Evolutionary conservation across 768 basidiomycete species (phyloP), one percentile per base, ranked within the genome.

Genomic region (Russula foetens): DNA sequence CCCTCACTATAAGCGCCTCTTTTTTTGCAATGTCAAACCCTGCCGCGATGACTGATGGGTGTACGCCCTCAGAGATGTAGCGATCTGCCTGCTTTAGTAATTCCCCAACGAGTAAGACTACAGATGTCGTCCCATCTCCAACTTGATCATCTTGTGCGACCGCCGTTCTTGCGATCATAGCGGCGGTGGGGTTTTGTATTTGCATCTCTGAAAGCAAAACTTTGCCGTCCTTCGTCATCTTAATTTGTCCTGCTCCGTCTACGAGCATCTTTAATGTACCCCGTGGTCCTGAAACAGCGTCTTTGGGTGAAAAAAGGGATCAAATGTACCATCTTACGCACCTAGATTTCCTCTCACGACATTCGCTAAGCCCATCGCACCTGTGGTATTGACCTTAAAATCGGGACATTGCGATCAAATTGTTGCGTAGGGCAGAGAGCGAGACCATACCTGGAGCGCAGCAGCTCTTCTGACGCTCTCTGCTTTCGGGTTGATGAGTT

Each of bases 191-290:
- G 73, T 99, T 98, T 75, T 92, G 90, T 68, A 99, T 99, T 77
- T 98, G 97, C 97, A 99, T 99, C 77, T 99, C 97, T 44, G 94
- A 96, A 60, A 99, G 80, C 58, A 99, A 76, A 44, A 98, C 96
- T 77, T 99, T 99, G 64, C 97, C 97, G 70, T 98, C 97, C 79
- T 98, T 99, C 65, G 97, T 98, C 91, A 99, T 95, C 82, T 98
- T 99, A 74, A 99, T 95, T 76, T 94, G 91, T 11, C 97, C 97
- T 15, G 95, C 81, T 58, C 97, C 97, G 74, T 98, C 97, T 45
- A 99, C 97, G 54, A 99, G 85, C 96, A 99, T 98, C 80, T 99
- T 99, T 67, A 98, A 82, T 0, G 97, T 98, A 60, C 97, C 97
- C 74, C 96, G 79, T 21, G 97, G 97, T 48, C 96, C 95, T 96